Base-by-base conservation (phyloP, 2,329 filamentous ascomycete genomes). In the Aspergillaceae sp. region DNA sequence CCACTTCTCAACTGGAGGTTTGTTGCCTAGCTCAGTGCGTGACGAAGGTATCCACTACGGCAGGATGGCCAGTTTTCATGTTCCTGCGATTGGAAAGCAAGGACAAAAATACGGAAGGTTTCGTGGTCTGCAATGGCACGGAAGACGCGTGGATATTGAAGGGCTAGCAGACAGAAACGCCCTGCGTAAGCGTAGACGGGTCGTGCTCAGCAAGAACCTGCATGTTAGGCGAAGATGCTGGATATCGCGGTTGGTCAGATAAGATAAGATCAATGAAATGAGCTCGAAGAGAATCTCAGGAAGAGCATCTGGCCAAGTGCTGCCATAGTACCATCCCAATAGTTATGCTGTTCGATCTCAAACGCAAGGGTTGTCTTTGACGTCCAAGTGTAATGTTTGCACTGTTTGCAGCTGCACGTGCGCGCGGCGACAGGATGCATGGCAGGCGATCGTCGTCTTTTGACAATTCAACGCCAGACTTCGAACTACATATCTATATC, bases 101-200 rank as follows among this genome's bases (percentile, higher is more conserved):
- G 32, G 7, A 4, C 48, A 1, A 65, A 44, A 43, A 51, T 40
- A 3, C 62, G 60, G 42, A 66, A 65, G 1, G 37, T 46, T 4
- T 64, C 58, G 48, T 72, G 63, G 7, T 63, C 51, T 6, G 70
- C 62, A 42, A 74, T 54, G 9, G 59, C 55, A 2, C 59, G 55
- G 26, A 69, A 61, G 4, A 68, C 67, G 2, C 61, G 40, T 19
- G 19, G 4, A 74, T 51, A 43, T 73, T 60, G 56, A n/a, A 3
- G 61, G 60, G 42, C 68, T 71, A 4, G 70, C 60, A 4, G 66
- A 70, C 7, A 74, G 51, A 45, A 69, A 73, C 4, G 70, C 62
- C 28, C 66, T 61, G 29, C 60, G 50, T 19, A 68, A 56, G 27
- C 57, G 57, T 7, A 69, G 50, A 30, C 32, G 46, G 8, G 45